Conservation (phyloP, 208 protist species). For the Histomonas meleagridis region DNA sequence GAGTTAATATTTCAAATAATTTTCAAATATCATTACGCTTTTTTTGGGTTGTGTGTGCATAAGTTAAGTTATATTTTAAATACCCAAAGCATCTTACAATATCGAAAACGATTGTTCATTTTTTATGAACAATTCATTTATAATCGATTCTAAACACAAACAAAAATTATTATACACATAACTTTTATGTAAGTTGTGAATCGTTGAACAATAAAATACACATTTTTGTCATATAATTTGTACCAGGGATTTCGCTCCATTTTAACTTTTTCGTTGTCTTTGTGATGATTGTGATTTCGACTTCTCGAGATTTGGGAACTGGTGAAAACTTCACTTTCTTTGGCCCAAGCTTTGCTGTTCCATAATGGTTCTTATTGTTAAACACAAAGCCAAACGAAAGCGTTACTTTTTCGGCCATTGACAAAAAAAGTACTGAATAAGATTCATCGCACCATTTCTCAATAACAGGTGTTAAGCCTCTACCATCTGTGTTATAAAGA, state of each 20-base stretch:
- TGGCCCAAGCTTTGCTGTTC: not conserved
- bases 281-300: slow-evolving; percentile 6
- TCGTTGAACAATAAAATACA: not conserved
- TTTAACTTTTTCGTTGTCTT: not conserved
- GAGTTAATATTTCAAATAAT: too few species aligned
- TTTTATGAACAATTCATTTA: too few species aligned
- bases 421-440: not conserved
- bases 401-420: slow-evolving; percentile 15
- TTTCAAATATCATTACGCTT: too few species aligned
- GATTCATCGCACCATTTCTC: slow-evolving; percentile 10
- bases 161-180: too few species aligned
- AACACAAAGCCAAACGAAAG: not conserved
- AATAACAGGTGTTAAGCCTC: not conserved
- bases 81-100: too few species aligned
- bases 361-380: slow-evolving; percentile 30
- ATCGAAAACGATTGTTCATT: too few species aligned
- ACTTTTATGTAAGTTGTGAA: too few species aligned
- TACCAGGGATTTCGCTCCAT: not conserved
- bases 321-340: slow-evolving; percentile 9
- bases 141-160: too few species aligned
- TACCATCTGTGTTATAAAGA: slow-evolving; percentile 15
- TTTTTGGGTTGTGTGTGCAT: too few species aligned
- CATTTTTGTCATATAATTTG: not conserved
- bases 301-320: not conserved
- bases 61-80: too few species aligned